Evolutionary conservation across 306 rosid species (phyloP), one percentile per base, ranked within the genome.

Genomic region (Astragalus membranaceus): DNA sequence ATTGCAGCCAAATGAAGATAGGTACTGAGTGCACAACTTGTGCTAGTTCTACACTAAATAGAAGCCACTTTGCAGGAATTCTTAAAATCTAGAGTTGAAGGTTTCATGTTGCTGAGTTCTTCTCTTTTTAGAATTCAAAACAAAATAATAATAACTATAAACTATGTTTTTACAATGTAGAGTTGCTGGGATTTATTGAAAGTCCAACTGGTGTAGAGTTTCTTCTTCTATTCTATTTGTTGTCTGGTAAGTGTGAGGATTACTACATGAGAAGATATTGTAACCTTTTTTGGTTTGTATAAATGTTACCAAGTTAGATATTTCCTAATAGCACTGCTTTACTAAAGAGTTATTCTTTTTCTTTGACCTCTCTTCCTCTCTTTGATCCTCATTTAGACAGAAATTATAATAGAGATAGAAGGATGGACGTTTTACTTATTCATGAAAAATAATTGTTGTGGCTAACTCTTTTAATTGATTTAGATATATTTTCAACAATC

Each of bases 1-100:
- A 49, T 6, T 87, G 85, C 89, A 90, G 98, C 60, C 81, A 74
- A 73, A 82, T 72, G 92, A 87, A 81, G 75, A 77, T 73, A 80
- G 87, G 86, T 75, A 85, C 79, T 85, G 64, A 77, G 8, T 48
- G 33, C 56, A 72, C 80, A 70, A 66, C 80, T 58, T 30, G 65
- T 62, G 42, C 41, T 14, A 55, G 65, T 62, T 35, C 41, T 14
- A 55, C 47, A 26, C 47, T 39, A 53, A 39, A 44, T 30, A 50
- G 35, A 4, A 70, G 15, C 12, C 44, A 41, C 33, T 39, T 68
- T 49, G 42, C 43, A 62, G 23, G 48, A 15, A 65, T 8, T 55
- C 37, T 4, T 11, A 17, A 64, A 44, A 14, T 51, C 61, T 71
- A 72, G 78, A 64, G 69, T 56, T 59, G 46, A 70, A 33, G 52